Conservation (phyloP, 2,329 filamentous ascomycete species). For the Exutisphaerella laricina region DNA sequence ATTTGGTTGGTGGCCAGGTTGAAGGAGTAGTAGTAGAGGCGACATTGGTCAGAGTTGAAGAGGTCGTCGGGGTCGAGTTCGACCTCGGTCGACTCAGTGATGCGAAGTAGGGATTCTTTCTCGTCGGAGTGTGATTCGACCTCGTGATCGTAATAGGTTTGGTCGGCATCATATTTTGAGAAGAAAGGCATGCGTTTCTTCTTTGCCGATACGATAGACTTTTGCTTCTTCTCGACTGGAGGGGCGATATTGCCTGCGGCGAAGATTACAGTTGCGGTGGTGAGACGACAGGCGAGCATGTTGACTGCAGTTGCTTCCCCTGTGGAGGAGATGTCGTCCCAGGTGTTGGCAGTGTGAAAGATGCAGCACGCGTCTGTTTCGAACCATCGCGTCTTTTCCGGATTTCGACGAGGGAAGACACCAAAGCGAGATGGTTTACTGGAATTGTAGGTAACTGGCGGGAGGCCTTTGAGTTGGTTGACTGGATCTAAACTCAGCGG, state of each 20-base stretch:
- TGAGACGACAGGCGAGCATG: slow-evolving; percentile 62
- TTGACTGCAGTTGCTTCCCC: slow-evolving; percentile 47
- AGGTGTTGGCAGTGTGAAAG: slow-evolving; percentile 67
- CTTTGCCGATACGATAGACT: slow-evolving; percentile 31
- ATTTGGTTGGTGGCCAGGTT: slow-evolving; percentile 43
- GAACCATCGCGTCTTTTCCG: slow-evolving; percentile 58
- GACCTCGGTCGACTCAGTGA: slow-evolving; percentile 8
- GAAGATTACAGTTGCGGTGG: slow-evolving; percentile 60
- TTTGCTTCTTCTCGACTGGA: slow-evolving; percentile 34
- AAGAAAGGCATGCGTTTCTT: slow-evolving; percentile 43
- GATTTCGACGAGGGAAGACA: slow-evolving; percentile 58
- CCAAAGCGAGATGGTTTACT: slow-evolving; percentile 57
- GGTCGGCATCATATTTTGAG: slow-evolving; percentile 38
- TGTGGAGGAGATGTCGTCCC: slow-evolving; percentile 48
- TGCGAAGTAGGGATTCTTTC: slow-evolving; percentile 25
- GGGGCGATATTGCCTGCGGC: slow-evolving; percentile 57
- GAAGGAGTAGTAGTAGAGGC: slow-evolving; percentile 65
- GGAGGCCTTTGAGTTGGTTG: slow-evolving; percentile 53
- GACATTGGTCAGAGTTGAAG: slow-evolving; percentile 59
- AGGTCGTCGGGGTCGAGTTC: slow-evolving; percentile 14
- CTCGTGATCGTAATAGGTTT: slow-evolving; percentile 21
- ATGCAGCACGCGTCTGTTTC: slow-evolving; percentile 63
- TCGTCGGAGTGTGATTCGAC: slow-evolving; percentile 28
- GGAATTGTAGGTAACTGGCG: slow-evolving; percentile 56
- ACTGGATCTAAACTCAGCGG: slow-evolving; percentile 60